Evolutionary conservation across 1,284 basidiomycete genomes (phyloP), one percentile per base, ranked within the genome.

Genomic region (Omphalotus olearius): DNA sequence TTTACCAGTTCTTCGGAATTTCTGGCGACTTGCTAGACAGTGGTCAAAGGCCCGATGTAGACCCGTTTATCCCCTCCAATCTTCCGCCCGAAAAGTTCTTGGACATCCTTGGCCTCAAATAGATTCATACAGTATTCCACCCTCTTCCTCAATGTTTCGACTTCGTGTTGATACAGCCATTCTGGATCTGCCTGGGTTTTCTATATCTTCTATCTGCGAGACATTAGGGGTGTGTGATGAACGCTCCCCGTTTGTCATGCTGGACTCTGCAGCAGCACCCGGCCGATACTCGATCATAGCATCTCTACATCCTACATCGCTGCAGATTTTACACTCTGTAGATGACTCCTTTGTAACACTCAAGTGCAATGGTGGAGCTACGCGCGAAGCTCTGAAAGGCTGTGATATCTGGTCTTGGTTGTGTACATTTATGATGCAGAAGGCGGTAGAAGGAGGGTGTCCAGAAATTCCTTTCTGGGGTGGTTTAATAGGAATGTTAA

Each of bases 271-370:
- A 5, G 79, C 87, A 11, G 69, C 78, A 45, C 86, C 88, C 10
- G 88, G 88, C n/a, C 76, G 79, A 36, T 88, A 75, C 60, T 80
- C 85, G 25, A 85, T 91, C 57, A 73, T 91, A 28, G 87, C 78
- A 5, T 81, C 76, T 50, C 65, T 85, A 14, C 66, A 69, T 38
- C 58, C 75, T 0, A 67, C 72, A 1, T 80, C 84, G 1, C 69
- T 74, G 3, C 80, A 74, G 56, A 76, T 91, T 56, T 78, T 71
- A 4, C 78, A 87, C 61, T 72, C 63, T 23, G 66, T 83, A n/a
- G 73, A 76, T 20, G 77, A 87, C 40, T 40, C 58, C 10, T 67
- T 66, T 49, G 66, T 89, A 33, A 66, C 63, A 44, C 57, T 86
- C 36, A 69, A 62, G 37, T 65, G 57, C 23, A 67, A 68, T 18